Conservation (phyloP, 495 filamentous ascomycete genomes). For the Penicillium bovifimosum region DNA sequence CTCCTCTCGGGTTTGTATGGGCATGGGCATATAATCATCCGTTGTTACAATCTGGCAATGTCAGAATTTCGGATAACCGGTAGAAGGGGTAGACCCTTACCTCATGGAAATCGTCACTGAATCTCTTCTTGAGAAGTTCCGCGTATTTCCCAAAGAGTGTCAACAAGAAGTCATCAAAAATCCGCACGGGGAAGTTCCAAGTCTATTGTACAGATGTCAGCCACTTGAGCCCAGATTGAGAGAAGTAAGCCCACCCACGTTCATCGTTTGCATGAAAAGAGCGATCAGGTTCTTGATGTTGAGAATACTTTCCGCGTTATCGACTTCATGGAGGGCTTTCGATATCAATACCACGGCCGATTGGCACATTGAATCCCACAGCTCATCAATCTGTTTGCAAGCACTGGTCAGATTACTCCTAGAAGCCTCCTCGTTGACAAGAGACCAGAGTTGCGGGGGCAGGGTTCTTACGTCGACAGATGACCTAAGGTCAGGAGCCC, state of each 20-base stretch:
- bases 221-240: background rate
- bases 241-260: conserved; percentile 43
- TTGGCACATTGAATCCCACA: conserved; percentile 98
- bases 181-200: conserved; percentile 81
- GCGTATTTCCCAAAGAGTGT: conserved; percentile 89
- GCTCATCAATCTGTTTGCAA: conserved; percentile 69
- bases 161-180: conserved; percentile 76
- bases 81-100: conserved; percentile 32
- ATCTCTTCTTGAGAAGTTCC: conserved; percentile 81
- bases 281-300: conserved; percentile 91
- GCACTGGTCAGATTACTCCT: conserved; percentile 5
- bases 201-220: conserved; percentile 47
- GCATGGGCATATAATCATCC: conserved; percentile 99
- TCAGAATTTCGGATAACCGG: conserved; percentile 8
- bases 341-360: conserved; percentile 73
- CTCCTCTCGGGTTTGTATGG: conserved; percentile 79
- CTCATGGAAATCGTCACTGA: conserved; percentile 90
- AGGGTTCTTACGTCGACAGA: conserved; percentile 63
- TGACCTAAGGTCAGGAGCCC: conserved; percentile 75
- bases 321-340: conserved; percentile 67
- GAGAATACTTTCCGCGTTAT: conserved; percentile 76
- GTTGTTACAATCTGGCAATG: conserved; percentile 73
- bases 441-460: background rate
- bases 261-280: conserved; percentile 96
- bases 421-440: background rate